Evolutionary conservation across 169 alveolate species (phyloP), one percentile per base, ranked within the genome.

Genomic region (Fabrea salina): DNA sequence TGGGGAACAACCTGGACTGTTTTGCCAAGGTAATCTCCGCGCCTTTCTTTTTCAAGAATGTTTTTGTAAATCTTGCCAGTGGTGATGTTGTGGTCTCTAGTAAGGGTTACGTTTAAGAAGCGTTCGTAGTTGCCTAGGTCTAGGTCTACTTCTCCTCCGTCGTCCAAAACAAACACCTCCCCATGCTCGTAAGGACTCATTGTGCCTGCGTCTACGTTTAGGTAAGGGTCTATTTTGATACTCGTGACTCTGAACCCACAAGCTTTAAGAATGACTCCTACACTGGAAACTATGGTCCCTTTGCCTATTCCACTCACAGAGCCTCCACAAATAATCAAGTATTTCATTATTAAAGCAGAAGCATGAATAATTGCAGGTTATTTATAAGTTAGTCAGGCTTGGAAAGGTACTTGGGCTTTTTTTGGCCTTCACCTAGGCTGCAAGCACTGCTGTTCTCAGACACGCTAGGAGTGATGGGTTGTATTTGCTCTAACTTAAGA

Each of bases 81-180:
- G 19, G 99, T 96, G 44, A 97, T 85, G 68, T 94, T 95, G 86
- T 98, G 98, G 54, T 91, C 91, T 25, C 86, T 68, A 3, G 97
- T 82, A 32, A 98, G 87, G 27, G 91, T 82, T 25, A 96, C 82
- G 71, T 93, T 96, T 49, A 98, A 82, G 83, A 95, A 96, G 57
- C 99, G 88, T 90, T 98, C 99, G 83, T 98, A 98, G 89, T 98
- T 98, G n/a, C 99, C 99, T 82, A 98, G 85, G 85, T 98, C 99
- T 71, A 98, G 83, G 89, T 98, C 99, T 7, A 93, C 99, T 80
- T 98, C 99, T 16, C 97, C 99, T 1, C 99, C 99, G 72, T 97
- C 99, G 43, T 96, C 98, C 41, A 97, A 91, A 30, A 96, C 99
- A 80, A 67, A 87, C 35, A 96, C 99, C 84, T 97, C 99, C 11